phyloP scores from a whole-genome alignment of 768 basidiomycete genomes.

The Neoboletus magnificus region DNA sequence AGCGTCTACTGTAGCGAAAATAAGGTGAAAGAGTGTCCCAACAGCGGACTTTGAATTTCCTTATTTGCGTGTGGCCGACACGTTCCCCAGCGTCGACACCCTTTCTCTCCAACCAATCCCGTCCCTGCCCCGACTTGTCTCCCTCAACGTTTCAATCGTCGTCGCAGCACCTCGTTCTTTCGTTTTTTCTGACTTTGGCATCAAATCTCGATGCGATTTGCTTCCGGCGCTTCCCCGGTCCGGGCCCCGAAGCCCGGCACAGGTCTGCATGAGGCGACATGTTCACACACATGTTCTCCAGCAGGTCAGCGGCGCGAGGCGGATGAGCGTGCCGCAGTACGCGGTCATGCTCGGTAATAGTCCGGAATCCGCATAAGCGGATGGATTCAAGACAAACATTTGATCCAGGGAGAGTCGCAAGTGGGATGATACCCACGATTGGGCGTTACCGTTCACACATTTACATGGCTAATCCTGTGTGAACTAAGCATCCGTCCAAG shows the following conservation, averaged over 20 bases:
- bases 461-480: not conserved
- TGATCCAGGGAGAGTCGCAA: not conserved
- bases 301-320: not conserved
- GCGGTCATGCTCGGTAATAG: not conserved
- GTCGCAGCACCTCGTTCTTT: not conserved
- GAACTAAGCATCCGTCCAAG: not conserved
- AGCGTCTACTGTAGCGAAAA: constrained; percentile 26
- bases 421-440: not conserved
- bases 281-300: constrained; percentile 9
- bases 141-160: not conserved
- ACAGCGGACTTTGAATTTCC: constrained; percentile 34
- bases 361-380: not conserved
- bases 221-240: not conserved
- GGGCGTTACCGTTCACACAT: not conserved
- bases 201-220: constrained; percentile 3
- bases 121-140: not conserved
- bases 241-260: not conserved
- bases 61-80: constrained; percentile 24
- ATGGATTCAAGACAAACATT: not conserved
- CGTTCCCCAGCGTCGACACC: constrained; percentile 20
- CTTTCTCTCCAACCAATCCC: not conserved
- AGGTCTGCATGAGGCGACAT: constrained; percentile 2
- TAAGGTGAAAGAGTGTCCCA: constrained; percentile 22
- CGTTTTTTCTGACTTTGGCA: not conserved
- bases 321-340: constrained; percentile 1